Evolutionary conservation across 192 early-diverging fungal species (phyloP).

Genomic region (Backusella mclennaniae): DNA sequence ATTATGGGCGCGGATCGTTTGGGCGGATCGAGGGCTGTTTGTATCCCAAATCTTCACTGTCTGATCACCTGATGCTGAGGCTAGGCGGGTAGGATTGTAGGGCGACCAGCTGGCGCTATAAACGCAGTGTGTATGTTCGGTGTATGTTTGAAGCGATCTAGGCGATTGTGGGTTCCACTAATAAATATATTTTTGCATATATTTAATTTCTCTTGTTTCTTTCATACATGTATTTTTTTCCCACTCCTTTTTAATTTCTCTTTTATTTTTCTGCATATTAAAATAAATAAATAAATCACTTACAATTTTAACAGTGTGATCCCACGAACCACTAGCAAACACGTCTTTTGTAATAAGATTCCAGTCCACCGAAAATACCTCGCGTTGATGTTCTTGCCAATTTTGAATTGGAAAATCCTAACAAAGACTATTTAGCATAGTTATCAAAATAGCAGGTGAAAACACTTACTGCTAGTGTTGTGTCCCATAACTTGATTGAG

Average conservation of each 20-base stretch:
- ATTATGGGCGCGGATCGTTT: conserved; percentile 75
- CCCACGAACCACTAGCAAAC: conserved; percentile 95
- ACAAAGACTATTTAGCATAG: neutral
- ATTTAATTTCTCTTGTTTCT: neutral
- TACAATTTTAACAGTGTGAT: conserved; percentile 90
- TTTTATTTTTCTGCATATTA: neutral
- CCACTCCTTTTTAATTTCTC: neutral
- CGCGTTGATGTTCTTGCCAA: conserved; percentile 91
- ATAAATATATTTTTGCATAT: neutral
- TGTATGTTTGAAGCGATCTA: conserved; percentile 77
- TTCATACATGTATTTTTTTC: neutral
- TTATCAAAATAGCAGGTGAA: neutral
- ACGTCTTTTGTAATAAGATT: conserved; percentile 87
- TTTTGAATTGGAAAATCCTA: conserved; percentile 86
- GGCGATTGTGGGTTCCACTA: conserved; percentile 87
- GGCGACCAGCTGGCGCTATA: conserved; percentile 90
- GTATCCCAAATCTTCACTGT: conserved; percentile 91
- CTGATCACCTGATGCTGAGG: conserved; percentile 88
- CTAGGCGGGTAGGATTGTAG: conserved; percentile 70
- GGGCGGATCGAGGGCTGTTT: conserved; percentile 63
- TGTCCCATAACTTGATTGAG: conserved; percentile 93
- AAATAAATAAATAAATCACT: conserved; percentile 13
- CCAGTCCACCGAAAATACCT: conserved; percentile 95
- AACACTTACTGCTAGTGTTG: conserved; percentile 70
- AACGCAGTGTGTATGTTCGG: conserved; percentile 93